These are phyloP conservation scores for Metschnikowia gruessii DNA, from an alignment of 805 yeast species.

Conservation along the genomic window DNA sequence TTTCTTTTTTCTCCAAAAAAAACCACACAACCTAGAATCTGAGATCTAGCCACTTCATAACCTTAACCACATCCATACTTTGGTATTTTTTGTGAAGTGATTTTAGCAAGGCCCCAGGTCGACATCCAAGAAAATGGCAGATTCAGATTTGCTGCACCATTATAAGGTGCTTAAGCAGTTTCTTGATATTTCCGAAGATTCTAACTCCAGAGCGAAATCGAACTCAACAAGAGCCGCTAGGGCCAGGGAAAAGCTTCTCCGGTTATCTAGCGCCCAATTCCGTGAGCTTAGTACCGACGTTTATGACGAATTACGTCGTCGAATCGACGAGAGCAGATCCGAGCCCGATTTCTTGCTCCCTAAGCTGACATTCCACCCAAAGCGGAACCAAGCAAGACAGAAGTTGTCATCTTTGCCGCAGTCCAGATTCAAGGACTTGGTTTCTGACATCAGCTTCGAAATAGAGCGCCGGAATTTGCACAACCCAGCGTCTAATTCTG, in stretches of 20 bases:
- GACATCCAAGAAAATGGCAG: conserved; percentile 14
- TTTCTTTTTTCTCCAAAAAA: too few relatives aligned
- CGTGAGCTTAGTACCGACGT: conserved; percentile 91
- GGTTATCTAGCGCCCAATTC: conserved; percentile 79
- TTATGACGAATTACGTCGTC: conserved; percentile 83
- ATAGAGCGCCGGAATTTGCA: conserved; percentile 73
- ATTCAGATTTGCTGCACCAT: conserved; percentile 40
- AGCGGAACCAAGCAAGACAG: conserved; percentile 92
- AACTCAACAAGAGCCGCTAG: conserved; percentile 64
- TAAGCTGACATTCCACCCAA: conserved; percentile 76
- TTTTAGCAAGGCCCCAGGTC: neutral
- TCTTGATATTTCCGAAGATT: conserved; percentile 48
- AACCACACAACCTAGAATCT: too few relatives aligned
- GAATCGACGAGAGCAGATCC: conserved; percentile 58
- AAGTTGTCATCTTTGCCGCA: conserved; percentile 83
- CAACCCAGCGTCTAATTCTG: conserved; percentile 16
- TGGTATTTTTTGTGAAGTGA: too few relatives aligned
- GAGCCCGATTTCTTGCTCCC: conserved; percentile 68
- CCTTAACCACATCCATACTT: too few relatives aligned
- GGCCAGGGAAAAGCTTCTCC: conserved; percentile 81
- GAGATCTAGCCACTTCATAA: too few relatives aligned
- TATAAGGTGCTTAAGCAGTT: conserved; percentile 50
- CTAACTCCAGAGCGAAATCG: conserved; percentile 35
- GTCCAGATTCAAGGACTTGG: conserved; percentile 81
- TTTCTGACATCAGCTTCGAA: conserved; percentile 83